A percentile compares a stretch with the other conserved stretches of the same genome.
phyloP scores from a whole-genome alignment of 305 asterid species.

The Plantago lanceolata region DNA sequence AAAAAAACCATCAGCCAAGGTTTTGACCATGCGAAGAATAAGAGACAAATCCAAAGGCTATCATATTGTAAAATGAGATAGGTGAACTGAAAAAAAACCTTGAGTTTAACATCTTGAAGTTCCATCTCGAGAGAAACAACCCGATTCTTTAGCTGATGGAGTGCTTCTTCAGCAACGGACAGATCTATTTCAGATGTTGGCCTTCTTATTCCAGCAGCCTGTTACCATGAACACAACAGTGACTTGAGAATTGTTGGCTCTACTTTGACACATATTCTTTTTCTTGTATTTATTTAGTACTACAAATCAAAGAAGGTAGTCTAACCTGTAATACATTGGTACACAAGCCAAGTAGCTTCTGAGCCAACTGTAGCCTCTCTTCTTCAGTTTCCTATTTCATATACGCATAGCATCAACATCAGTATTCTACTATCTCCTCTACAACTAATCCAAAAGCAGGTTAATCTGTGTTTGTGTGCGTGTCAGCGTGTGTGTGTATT shows the following conservation, averaged over 20 bases:
- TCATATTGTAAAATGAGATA: neutral
- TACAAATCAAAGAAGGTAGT: constrained; percentile 3
- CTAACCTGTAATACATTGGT: constrained; percentile 74
- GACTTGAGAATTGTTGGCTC: neutral
- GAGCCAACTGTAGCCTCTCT: constrained; percentile 84
- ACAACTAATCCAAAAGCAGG: neutral
- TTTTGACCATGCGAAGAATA: neutral
- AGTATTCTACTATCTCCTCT: neutral
- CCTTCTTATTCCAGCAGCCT: constrained; percentile 87
- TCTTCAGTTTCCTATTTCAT: constrained; percentile 78
- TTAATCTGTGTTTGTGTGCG: no score
- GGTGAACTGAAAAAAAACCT: constrained; percentile 40
- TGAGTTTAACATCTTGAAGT: constrained; percentile 64
- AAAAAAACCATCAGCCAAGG: no score
- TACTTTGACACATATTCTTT: neutral
- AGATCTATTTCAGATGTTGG: constrained; percentile 50
- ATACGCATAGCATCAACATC: constrained; percentile 8
- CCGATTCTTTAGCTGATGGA: constrained; percentile 58
- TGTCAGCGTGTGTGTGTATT: neutral
- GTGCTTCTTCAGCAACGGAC: constrained; percentile 77
- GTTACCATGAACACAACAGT: constrained; percentile 20
- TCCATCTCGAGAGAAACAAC: constrained; percentile 63
- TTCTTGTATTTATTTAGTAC: constrained; percentile 4
- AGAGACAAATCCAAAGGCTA: neutral
- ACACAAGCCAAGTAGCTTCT: constrained; percentile 72